phyloP scores from a whole-genome alignment of 2,329 filamentous ascomycete species.

The Penicillium brevicompactum region DNA sequence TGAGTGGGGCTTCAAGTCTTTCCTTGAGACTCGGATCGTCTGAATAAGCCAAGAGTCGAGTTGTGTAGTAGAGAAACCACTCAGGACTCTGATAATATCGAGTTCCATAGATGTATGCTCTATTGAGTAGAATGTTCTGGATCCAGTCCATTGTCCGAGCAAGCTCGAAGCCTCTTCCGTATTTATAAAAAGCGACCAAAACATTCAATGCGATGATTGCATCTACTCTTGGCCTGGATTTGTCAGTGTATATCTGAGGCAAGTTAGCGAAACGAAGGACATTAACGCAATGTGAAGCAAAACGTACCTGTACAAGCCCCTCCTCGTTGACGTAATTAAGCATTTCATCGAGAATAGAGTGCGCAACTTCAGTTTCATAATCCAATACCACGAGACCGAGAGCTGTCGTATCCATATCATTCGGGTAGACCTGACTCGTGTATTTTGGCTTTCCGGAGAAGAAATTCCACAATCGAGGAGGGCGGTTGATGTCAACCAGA shows the following conservation, averaged over 20 bases:
- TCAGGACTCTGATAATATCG: conserved; percentile 7
- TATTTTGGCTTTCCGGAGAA: conserved; percentile 29
- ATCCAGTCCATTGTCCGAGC: conserved; percentile 2
- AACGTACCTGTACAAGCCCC: conserved; percentile 23
- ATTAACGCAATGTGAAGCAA: not conserved
- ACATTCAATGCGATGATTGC: conserved; percentile 4
- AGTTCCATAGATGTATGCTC: conserved; percentile 10
- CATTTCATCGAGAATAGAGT: conserved; percentile 24
- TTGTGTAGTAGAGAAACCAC: conserved; percentile 8
- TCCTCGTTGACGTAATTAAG: conserved; percentile 23
- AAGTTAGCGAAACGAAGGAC: too few relatives aligned
- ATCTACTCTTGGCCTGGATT: conserved; percentile 22
- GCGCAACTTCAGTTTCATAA: conserved; percentile 9
- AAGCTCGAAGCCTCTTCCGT: conserved; percentile 5
- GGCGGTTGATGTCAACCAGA: conserved; percentile 7
- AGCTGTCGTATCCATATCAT: conserved; percentile 41
- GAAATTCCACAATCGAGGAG: conserved; percentile 28
- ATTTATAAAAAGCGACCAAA: conserved; percentile 2
- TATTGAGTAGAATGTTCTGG: not conserved
- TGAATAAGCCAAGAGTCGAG: not conserved
- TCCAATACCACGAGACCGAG: conserved; percentile 30
- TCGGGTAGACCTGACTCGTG: conserved; percentile 24
- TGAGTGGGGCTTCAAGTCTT: not conserved
- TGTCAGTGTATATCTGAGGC: conserved; percentile 35
- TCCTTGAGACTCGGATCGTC: conserved; percentile 20